These are phyloP conservation scores for Thozetella sp. DNA, from an alignment of 495 filamentous ascomycete species.

Conservation along the genomic window DNA sequence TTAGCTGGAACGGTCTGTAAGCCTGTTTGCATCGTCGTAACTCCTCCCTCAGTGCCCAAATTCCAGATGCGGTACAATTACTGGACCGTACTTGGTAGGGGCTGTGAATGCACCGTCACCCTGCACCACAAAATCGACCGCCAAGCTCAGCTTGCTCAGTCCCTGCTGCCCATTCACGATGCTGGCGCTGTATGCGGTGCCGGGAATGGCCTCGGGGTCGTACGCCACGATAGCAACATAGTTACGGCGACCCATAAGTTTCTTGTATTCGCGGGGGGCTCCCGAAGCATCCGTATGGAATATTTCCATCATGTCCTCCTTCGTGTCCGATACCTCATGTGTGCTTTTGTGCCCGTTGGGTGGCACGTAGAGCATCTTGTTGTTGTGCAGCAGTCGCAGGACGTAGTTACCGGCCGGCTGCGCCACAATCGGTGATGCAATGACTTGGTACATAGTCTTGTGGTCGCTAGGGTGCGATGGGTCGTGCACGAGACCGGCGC, in stretches of 20 bases:
- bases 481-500: conserved; percentile 94
- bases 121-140: conserved; percentile 97
- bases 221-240: conserved; percentile 94
- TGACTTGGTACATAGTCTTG: conserved; percentile 99
- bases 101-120: conserved; percentile 75
- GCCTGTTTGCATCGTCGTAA: background rate
- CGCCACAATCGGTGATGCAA: conserved; percentile 89
- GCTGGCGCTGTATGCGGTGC: conserved; percentile 47
- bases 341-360: conserved; percentile 84
- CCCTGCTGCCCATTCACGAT: conserved; percentile 40
- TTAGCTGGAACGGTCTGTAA: too few species aligned
- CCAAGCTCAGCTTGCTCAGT: conserved; percentile 77
- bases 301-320: conserved; percentile 99
- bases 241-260: conserved; percentile 89
- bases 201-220: conserved; percentile 77
- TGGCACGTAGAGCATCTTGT: conserved; percentile 87
- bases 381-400: conserved; percentile 88
- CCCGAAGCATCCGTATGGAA: conserved; percentile 91
- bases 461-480: conserved; percentile 87
- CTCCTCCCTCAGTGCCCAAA: conserved; percentile 58
- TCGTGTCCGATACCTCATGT: conserved; percentile 75
- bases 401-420: conserved; percentile 82
- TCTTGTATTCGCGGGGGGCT: conserved; percentile 74
- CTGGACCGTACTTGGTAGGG: conserved; percentile 95
- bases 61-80: conserved; percentile 91